These are phyloP conservation scores for Scedosporium minutisporum DNA, from an alignment of 2,329 filamentous ascomycete species.

Conservation along the genomic window DNA sequence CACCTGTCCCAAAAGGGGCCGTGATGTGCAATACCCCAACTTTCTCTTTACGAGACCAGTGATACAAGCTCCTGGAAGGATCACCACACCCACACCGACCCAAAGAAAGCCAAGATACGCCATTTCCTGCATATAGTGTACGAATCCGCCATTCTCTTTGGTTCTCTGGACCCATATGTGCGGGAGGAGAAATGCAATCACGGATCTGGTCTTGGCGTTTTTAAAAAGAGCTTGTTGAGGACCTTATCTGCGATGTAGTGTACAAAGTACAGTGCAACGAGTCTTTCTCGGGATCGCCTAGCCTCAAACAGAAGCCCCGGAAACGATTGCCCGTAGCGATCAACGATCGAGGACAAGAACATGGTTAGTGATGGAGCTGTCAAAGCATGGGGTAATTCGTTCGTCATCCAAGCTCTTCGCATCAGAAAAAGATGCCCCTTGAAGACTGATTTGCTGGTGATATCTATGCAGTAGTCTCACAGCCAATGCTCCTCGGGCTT, in stretches of 20 bases:
- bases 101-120: neutral
- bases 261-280: neutral
- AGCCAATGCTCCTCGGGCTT: too few species aligned
- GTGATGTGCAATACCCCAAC: neutral
- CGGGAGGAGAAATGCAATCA: too few species aligned
- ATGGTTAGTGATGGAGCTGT: too few species aligned
- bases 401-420: too few species aligned
- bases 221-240: too few species aligned
- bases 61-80: neutral
- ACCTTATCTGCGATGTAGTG: too few species aligned
- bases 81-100: neutral
- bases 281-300: neutral
- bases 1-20: neutral
- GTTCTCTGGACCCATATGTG: too few species aligned
- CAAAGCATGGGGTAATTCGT: too few species aligned
- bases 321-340: neutral
- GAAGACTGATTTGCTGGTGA: too few species aligned
- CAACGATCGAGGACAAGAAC: neutral
- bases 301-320: neutral
- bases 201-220: neutral
- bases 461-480: too few species aligned
- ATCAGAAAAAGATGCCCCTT: too few species aligned
- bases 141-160: too few species aligned
- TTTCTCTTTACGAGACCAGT: neutral
- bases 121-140: neutral